Evolutionary conservation across 148 eudicot species (phyloP).

Genomic region (Fallopia convolvulus): DNA sequence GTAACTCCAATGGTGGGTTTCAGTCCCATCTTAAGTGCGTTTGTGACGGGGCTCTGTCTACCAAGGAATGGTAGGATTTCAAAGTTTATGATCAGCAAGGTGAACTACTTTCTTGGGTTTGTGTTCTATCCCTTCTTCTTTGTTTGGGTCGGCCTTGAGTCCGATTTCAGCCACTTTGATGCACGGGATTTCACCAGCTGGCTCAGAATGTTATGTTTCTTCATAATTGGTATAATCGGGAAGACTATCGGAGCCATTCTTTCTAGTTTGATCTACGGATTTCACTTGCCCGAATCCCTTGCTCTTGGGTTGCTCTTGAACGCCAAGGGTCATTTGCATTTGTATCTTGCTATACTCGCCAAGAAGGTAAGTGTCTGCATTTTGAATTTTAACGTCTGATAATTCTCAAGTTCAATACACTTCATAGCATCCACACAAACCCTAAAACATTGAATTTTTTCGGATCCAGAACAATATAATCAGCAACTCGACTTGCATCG

Average conservation of each 20-base stretch:
- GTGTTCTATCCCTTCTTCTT: slow-evolving; percentile 67
- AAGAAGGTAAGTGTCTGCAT: slow-evolving; percentile 30
- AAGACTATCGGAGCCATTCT: slow-evolving; percentile 61
- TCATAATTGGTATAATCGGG: slow-evolving; percentile 44
- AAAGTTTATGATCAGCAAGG: slow-evolving; percentile 50
- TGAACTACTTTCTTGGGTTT: slow-evolving; percentile 53
- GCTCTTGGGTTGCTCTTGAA: slow-evolving; percentile 71
- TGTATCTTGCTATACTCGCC: slow-evolving; percentile 62
- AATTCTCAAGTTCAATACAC: no score
- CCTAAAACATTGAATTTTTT: background rate
- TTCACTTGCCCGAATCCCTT: slow-evolving; percentile 69
- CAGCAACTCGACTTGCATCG: slow-evolving; percentile 50
- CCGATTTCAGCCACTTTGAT: slow-evolving; percentile 34
- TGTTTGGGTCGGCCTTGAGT: slow-evolving; percentile 71
- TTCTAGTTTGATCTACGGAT: slow-evolving; percentile 56
- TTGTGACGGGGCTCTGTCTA: slow-evolving; percentile 68
- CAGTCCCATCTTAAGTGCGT: slow-evolving; percentile 66
- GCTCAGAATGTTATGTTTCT: slow-evolving; percentile 41
- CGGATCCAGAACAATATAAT: slow-evolving; percentile 42
- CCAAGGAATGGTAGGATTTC: slow-evolving; percentile 88
- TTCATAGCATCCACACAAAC: no score
- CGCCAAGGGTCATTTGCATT: slow-evolving; percentile 82
- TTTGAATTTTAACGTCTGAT: no score
- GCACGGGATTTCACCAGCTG: slow-evolving; percentile 24
- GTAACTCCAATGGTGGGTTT: slow-evolving; percentile 40